A percentile compares a stretch with the other conserved stretches of the same genome.
Evolutionary conservation across 495 filamentous ascomycete genomes (phyloP).

Genomic region (Paragyromitra xinjiangensis): DNA sequence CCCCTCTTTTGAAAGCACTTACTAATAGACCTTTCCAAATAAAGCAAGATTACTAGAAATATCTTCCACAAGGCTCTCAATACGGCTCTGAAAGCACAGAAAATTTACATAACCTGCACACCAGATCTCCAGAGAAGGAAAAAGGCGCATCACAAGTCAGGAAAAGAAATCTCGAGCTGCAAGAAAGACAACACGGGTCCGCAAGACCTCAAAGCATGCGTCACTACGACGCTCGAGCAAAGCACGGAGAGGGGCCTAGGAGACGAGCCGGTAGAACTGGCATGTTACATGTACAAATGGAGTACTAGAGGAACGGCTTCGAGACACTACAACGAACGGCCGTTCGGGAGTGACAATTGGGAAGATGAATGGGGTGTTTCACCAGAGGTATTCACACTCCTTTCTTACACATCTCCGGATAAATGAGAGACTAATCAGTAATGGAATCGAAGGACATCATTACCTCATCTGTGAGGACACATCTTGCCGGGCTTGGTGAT

Average conservation of each 20-base stretch:
- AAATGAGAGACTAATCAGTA: neutral
- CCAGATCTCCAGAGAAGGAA: conserved; percentile 33
- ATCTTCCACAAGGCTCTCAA: conserved; percentile 56
- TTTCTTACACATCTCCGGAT: too few species aligned
- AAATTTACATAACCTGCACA: conserved; percentile 53
- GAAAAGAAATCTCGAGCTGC: conserved; percentile 30
- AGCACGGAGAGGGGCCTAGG: conserved; percentile 31
- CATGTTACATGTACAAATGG: conserved; percentile 57
- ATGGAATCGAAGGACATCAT: conserved; percentile 39
- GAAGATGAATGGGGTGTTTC: conserved; percentile 41
- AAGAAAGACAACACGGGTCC: conserved; percentile 51
- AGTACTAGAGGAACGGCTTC: conserved; percentile 30
- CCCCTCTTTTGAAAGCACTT: neutral
- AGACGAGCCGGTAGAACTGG: conserved; percentile 40
- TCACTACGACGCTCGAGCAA: conserved; percentile 27
- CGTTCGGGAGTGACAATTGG: conserved; percentile 47
- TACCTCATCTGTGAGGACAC: conserved; percentile 44
- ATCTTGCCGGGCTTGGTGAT: conserved; percentile 11
- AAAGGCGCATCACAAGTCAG: conserved; percentile 15
- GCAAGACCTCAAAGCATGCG: conserved; percentile 46
- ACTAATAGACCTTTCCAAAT: conserved; percentile 9
- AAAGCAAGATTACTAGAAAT: conserved; percentile 50
- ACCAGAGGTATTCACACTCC: conserved; percentile 16
- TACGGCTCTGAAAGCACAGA: conserved; percentile 50
- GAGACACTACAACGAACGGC: conserved; percentile 50